Base-by-base conservation (phyloP, 108 stramenopile species). In the Cyclotella cryptica region DNA sequence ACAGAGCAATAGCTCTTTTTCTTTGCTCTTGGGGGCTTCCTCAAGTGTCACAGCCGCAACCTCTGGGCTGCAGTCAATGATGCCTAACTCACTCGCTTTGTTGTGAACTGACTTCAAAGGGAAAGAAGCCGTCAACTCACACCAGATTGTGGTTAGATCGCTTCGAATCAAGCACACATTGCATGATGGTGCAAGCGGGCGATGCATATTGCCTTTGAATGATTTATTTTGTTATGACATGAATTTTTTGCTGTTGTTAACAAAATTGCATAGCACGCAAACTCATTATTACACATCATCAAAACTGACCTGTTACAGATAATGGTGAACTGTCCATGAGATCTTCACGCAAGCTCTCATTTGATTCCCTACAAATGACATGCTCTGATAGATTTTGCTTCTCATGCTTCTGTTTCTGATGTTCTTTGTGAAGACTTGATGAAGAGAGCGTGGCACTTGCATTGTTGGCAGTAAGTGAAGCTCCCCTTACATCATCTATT, bases 71-170 rank as follows among this genome's bases (percentile, higher is more conserved):
- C n/a, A n/a, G n/a, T n/a, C n/a, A n/a, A n/a, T n/a, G 13, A 45
- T 13, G 44, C 11, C 44, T 45, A 12, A 13, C n/a, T 60, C 67
- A 24, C 66, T 71, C 22, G 87, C 88, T 18, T 86, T 85, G 26
- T 90, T 88, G 14, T 82, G 66, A 35, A 51, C 24, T 24, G 69
- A 53, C n/a, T 81, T 63, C 10, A 87, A 87, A 53, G 88, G 65
- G 13, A 94, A 86, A 2, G 93, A 94, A 43, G 90, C 91, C 14
- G 94, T 95, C 12, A 92, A 87, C 72, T 95, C 94, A 66, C 94
- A 95, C 90, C 94, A 92, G 14, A 95, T 78, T 8, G 94, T 90
- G 43, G 85, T 92, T n/a, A 92, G 67, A 66, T 95, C 94, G 51
- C 79, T 66, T 29, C 92, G 76, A 54, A 95, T 91, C 29, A 95